Evolutionary conservation across 768 basidiomycete genomes (phyloP), one percentile per base, ranked within the genome.

Genomic region (Coprinopsis sp.): DNA sequence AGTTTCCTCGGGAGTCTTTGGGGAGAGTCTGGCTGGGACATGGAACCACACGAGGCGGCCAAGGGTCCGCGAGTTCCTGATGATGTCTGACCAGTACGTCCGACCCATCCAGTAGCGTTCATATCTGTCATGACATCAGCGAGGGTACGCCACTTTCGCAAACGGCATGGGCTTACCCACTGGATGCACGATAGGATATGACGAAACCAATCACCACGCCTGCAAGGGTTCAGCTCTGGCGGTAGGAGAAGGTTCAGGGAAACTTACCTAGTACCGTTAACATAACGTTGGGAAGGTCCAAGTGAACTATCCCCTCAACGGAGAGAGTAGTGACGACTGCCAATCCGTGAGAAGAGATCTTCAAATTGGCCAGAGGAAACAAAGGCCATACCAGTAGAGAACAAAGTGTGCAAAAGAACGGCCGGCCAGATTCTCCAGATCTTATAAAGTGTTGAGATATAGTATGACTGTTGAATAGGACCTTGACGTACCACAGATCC

Each of bases 371-470:
- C 33, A 33, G 6, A 29, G n/a, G 10, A 46, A 37, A 24, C 53
- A 77, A 74, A 68, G 18, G 11, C 48, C 42, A 24, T 54, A 77
- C 76, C 68, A 16, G 69, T 72, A 4, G 81, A 79, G 53, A 82
- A 80, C 4, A 68, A 40, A 4, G 81, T 81, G 58, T 83, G 77
- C 21, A 83, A 57, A n/a, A 81, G 51, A 2, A 82, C 80, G 0
- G 81, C 80, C 1, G 81, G 81, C 81, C 81, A 84, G 54, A 82
- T 81, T 44, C 74, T 70, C 75, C 78, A 82, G 11, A 82, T 70
- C 72, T 74, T 51, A 46, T 11, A 12, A 42, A 24, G 18, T 19
- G 27, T 52, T 22, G 18, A 29, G 2, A 27, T 21, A 18, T 22
- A 38, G 23, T 12, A 33, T 19, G 23, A 25, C 13, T 16, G 3